Base-by-base conservation (phyloP, 495 filamentous ascomycete species). In the Durotheca rogersii region DNA sequence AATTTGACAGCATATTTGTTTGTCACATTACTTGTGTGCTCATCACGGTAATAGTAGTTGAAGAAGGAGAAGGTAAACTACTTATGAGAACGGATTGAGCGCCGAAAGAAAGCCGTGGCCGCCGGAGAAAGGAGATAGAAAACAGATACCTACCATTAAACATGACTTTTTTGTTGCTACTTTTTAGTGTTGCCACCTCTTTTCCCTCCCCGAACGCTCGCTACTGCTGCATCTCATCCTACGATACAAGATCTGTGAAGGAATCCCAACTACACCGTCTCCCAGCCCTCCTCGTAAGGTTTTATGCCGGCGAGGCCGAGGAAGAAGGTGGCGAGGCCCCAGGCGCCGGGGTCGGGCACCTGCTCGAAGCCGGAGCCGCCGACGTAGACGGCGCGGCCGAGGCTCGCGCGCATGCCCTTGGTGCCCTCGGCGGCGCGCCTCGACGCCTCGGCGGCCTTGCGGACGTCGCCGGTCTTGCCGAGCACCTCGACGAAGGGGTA, bases 321-420 rank as follows among this genome's bases (percentile, higher is more conserved):
- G 67, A 95, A 83, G 63, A 98, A 90, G 58, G 83, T 81, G 15
- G 77, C 86, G 57, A 95, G 71, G 30, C 89, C 94, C 76, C 81
- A 86, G 17, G 93, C 93, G 5, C 93, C 93, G 1, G 93, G 93
- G 68, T 98, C 93, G 7, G 92, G 90, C 6, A 96, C 82, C 57
- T 88, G 80, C 58, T 88, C 80, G 60, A 78, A 88, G 0, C 84
- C 85, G 43, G 86, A 77, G n/a, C 90, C 85, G 30, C 90, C 91
- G 49, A 98, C 84, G 71, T 98, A 98, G 10, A 96, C 92, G 5
- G 86, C 84, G 50, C 93, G 76, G 4, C 93, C 93, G 19, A 98
- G 70, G 58, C 82, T 91, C 25, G 93, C 87, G 65, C 81, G 82
- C 93, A 98, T 96, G 11, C 85, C 87, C 72, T 87, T 94, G 27